These are phyloP conservation scores for Podospora fimiseda DNA, from an alignment of 495 filamentous ascomycete genomes.

Conservation along the genomic window DNA sequence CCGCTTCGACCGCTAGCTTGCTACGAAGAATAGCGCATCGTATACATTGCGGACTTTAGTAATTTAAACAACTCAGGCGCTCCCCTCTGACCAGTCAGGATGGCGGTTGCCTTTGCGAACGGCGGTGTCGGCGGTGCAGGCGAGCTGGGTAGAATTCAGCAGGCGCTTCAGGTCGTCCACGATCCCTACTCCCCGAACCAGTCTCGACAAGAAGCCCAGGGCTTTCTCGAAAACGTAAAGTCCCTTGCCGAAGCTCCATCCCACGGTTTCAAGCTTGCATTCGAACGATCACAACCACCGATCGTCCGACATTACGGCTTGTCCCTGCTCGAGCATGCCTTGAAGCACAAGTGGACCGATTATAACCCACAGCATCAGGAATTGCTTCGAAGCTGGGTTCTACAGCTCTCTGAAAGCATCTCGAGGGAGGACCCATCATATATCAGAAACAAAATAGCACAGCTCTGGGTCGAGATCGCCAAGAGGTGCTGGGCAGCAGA, in stretches of 20 bases:
- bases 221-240: conserved; percentile 80
- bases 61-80: too few species aligned
- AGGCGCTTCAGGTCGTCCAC: conserved; percentile 81
- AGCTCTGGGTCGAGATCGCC: conserved; percentile 89
- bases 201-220: conserved; percentile 72
- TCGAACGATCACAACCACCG: conserved; percentile 61
- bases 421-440: conserved; percentile 70
- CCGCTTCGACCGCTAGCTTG: too few species aligned
- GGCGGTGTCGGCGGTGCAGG: conserved; percentile 18
- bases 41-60: too few species aligned
- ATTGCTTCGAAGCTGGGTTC: conserved; percentile 63
- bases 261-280: conserved; percentile 79
- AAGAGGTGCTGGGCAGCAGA: conserved; percentile 87
- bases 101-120: conserved; percentile 22
- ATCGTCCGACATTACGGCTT: conserved; percentile 91
- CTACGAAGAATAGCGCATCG: too few species aligned
- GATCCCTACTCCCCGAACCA: conserved; percentile 74
- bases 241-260: conserved; percentile 66
- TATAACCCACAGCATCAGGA: conserved; percentile 56
- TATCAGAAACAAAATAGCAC: conserved; percentile 88
- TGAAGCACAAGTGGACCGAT: conserved; percentile 74
- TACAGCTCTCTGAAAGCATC: conserved; percentile 70
- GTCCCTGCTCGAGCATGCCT: conserved; percentile 78
- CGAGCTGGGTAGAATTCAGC: conserved; percentile 55
- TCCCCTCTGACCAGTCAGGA: background rate